These are phyloP conservation scores for Andrographis paniculata DNA, from an alignment of 305 asterid genomes.

Conservation along the genomic window DNA sequence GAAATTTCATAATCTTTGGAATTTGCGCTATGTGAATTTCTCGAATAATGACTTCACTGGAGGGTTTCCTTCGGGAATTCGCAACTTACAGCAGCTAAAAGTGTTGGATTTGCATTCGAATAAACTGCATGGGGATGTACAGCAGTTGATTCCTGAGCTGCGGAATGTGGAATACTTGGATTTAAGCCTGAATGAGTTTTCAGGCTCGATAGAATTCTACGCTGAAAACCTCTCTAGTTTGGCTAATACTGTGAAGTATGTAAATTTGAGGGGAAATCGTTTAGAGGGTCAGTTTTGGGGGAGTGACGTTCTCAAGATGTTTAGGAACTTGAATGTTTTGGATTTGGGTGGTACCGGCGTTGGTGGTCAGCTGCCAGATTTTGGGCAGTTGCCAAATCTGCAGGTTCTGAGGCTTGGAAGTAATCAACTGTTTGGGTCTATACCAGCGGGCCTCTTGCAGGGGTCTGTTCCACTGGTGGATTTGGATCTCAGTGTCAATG, in stretches of 20 bases:
- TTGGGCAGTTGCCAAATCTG: conserved; percentile 36
- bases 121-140: conserved; percentile 40
- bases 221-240: conserved; percentile 46
- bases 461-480: conserved; percentile 40
- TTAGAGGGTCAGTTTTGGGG: conserved; percentile 45
- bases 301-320: conserved; percentile 29
- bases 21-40: conserved; percentile 43
- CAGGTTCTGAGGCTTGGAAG: conserved; percentile 39
- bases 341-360: conserved; percentile 51
- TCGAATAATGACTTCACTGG: conserved; percentile 47
- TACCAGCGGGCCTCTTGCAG: conserved; percentile 44
- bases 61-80: conserved; percentile 45
- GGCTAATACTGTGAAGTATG: conserved; percentile 42
- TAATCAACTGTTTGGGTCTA: conserved; percentile 41
- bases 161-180: conserved; percentile 55
- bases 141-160: conserved; percentile 35
- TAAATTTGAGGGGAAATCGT: conserved; percentile 51
- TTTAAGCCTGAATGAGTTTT: conserved; percentile 53
- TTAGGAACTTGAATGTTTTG: conserved; percentile 45
- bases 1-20: conserved; percentile 45
- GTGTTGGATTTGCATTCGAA: conserved; percentile 60
- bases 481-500: conserved; percentile 57
- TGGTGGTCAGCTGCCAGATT: conserved; percentile 44
- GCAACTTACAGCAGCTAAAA: conserved; percentile 51
- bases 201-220: conserved; percentile 40